Conservation (phyloP, 495 filamentous ascomycete genomes). For the Talaromyces wortmannii region DNA sequence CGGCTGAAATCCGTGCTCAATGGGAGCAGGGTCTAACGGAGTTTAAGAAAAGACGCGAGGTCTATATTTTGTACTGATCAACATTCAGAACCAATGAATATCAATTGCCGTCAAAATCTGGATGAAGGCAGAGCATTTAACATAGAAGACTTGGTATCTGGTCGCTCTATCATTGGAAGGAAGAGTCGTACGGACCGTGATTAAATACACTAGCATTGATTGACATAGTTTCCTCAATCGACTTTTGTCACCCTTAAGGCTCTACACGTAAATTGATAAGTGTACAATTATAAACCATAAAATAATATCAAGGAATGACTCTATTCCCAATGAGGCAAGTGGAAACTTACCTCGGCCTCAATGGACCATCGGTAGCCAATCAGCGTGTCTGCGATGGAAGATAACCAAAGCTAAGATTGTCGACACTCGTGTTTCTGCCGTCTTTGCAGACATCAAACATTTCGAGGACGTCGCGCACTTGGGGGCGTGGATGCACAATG, state of each 20-base stretch:
- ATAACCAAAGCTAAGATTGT: background rate
- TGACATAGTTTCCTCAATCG: background rate
- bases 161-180: background rate
- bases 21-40: background rate
- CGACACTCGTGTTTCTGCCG: background rate
- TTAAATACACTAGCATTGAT: background rate
- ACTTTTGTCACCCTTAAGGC: background rate
- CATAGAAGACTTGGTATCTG: background rate
- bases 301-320: background rate
- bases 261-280: background rate
- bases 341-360: background rate
- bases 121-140: background rate
- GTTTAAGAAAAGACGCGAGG: background rate
- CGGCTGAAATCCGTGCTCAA: slow-evolving; percentile 3
- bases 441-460: background rate
- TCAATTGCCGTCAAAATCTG: background rate
- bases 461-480: background rate
- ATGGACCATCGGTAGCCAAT: background rate
- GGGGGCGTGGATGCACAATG: background rate
- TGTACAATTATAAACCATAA: background rate
- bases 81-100: background rate
- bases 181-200: background rate
- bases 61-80: slow-evolving; percentile 1
- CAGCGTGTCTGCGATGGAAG: background rate
- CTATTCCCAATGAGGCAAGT: background rate